A percentile compares a stretch with the other conserved stretches of the same genome.
phyloP scores from a whole-genome alignment of 2,329 filamentous ascomycete genomes.

The Colletotrichum godetiae region DNA sequence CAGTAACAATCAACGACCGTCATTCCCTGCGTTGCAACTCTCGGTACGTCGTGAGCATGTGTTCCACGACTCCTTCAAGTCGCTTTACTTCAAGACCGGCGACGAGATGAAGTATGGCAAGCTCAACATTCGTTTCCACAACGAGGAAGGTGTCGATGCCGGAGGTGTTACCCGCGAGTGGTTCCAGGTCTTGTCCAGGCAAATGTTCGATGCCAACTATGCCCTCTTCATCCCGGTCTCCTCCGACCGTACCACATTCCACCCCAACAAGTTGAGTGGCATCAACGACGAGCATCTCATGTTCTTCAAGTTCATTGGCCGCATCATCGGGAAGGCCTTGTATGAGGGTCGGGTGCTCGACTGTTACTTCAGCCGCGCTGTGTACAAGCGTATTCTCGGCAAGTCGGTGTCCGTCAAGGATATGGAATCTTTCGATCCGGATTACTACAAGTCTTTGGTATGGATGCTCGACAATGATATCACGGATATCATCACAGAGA shows the following conservation, averaged over 20 bases:
- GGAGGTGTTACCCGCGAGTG: constrained; percentile 98
- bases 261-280: constrained; percentile 92
- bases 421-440: constrained; percentile 97
- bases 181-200: constrained; percentile 96
- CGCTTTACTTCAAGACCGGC: constrained; percentile 95
- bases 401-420: constrained; percentile 98
- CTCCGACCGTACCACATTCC: constrained; percentile 97
- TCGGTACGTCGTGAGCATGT: constrained; percentile 93
- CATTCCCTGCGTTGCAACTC: constrained; percentile 81
- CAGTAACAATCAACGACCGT: constrained; percentile 76
- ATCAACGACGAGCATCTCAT: constrained; percentile 96
- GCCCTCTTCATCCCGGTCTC: constrained; percentile 96
- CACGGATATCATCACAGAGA: constrained; percentile 96
- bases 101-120: constrained; percentile 99
- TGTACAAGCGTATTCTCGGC: constrained; percentile 97
- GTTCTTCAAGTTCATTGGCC: constrained; percentile 99
- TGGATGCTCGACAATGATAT: constrained; percentile 99
- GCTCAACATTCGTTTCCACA: constrained; percentile 96
- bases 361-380: constrained; percentile 98
- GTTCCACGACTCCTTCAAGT: constrained; percentile 98
- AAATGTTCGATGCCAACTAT: constrained; percentile 99
- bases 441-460: constrained; percentile 98
- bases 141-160: constrained; percentile 97
- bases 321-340: constrained; percentile 96
- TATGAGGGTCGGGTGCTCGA: constrained; percentile 97